Conservation (phyloP, 2,329 filamentous ascomycete genomes). For the Tolypocladium nubicola region DNA sequence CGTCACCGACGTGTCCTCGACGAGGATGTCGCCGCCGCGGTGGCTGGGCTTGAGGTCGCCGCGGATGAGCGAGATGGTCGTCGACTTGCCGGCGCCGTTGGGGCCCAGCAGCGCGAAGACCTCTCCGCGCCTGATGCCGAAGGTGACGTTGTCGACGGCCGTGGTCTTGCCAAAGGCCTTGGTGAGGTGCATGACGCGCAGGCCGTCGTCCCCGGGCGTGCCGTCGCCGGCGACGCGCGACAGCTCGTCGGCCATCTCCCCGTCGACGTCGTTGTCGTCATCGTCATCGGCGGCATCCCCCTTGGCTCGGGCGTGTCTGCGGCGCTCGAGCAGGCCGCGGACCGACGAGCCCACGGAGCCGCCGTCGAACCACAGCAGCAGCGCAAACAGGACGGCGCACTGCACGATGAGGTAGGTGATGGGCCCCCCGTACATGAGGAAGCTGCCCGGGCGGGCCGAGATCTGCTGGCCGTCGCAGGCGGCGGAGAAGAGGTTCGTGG, state of each 20-base stretch:
- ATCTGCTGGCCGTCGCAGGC: constrained; percentile 58
- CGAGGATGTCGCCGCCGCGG: constrained; percentile 67
- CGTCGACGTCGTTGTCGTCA: constrained; percentile 30
- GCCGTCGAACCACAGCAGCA: constrained; percentile 73
- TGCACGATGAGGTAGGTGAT: constrained; percentile 77
- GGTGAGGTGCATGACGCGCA: constrained; percentile 69
- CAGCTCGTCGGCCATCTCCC: constrained; percentile 56
- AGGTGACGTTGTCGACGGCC: constrained; percentile 82
- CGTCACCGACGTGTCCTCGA: constrained; percentile 69
- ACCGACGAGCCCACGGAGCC: constrained; percentile 52
- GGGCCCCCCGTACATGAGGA: constrained; percentile 70
- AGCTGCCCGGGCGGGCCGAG: constrained; percentile 56
- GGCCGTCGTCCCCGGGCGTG: constrained; percentile 49
- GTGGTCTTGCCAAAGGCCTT: constrained; percentile 68
- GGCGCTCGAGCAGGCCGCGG: constrained; percentile 26
- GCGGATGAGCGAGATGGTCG: constrained; percentile 78
- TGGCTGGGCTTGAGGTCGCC: constrained; percentile 71
- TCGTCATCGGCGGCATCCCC: constrained; percentile 5
- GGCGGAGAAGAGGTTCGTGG: constrained; percentile 74
- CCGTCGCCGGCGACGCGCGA: constrained; percentile 39
- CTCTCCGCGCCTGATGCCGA: constrained; percentile 68
- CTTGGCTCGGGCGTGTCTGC: constrained; percentile 11
- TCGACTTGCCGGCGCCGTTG: constrained; percentile 86
- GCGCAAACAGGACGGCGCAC: constrained; percentile 55
- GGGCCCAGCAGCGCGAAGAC: constrained; percentile 85